Conservation (phyloP, 192 early-diverging fungal genomes). For the Mortierella alpina region DNA sequence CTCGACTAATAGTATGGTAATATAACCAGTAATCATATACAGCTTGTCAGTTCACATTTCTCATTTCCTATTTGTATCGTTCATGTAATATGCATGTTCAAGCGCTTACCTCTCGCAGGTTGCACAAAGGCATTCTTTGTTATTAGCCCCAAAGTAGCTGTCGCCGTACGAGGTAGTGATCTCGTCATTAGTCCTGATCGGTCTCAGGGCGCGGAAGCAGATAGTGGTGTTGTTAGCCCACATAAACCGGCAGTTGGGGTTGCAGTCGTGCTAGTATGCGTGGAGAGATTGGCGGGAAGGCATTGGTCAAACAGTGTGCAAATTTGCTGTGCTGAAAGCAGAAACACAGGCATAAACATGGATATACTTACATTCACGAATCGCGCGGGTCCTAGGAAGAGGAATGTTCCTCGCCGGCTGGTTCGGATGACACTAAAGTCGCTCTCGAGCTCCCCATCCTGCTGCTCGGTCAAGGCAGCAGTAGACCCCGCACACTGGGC, state of each 20-base stretch:
- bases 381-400: constrained; percentile 71
- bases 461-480: constrained; percentile 57
- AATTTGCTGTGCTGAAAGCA: constrained; percentile 2
- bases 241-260: constrained; percentile 66
- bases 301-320: neutral
- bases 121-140: constrained; percentile 69
- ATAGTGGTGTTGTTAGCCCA: constrained; percentile 58
- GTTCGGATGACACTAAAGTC: constrained; percentile 65
- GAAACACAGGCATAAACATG: constrained; percentile 1
- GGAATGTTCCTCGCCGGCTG: constrained; percentile 57
- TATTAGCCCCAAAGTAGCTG: constrained; percentile 70
- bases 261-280: constrained; percentile 66
- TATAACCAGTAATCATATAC: neutral
- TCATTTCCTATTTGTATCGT: neutral
- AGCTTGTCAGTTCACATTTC: neutral
- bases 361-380: constrained; percentile 67
- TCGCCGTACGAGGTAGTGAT: constrained; percentile 69
- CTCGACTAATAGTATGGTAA: too few relatives aligned
- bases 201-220: constrained; percentile 63
- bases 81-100: neutral
- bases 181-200: constrained; percentile 67
- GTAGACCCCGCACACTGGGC: constrained; percentile 63
- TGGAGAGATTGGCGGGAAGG: constrained; percentile 4
- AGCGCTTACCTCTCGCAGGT: constrained; percentile 64
- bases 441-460: constrained; percentile 62